Evolutionary conservation across 257 asterid species (phyloP), one percentile per base, ranked within the genome.

Genomic region (Vinca minor): DNA sequence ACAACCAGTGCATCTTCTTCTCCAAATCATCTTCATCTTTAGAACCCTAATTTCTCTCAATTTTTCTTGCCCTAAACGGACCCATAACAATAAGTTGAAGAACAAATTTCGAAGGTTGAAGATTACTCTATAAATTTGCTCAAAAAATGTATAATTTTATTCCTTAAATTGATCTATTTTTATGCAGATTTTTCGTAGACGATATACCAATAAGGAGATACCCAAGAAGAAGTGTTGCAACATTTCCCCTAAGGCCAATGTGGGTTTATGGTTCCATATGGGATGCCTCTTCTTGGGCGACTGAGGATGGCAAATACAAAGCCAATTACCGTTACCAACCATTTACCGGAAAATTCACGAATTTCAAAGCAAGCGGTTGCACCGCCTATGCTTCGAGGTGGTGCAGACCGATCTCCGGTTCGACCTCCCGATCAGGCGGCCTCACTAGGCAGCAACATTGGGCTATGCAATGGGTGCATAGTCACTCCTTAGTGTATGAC

Each of bases 231-330:
- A 85, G 86, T 66, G 85, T 29, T 0, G 70, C 66, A 20, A 90
- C 97, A 34, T 90, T 87, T 74, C 97, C 97, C 13, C 57, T 81
- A 8, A 81, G 97, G 63, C 97, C 97, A 70, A 90, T 90, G 97
- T 90, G 97, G 96, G 80, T 85, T 3, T 90, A 90, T 61, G 97
- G 97, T 11, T 90, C 97, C 2, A 87, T 87, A 69, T 90, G 97
- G 97, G 97, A 90, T 69, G 97, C 97, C 3, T 90, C 96, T 0
- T 76, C 96, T 0, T 90, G 97, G 97, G 97, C 97, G 0, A 90
- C 96, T 0, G 96, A 87, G 52, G 85, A 84, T 36, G 97, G 96
- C 1, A 90, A 87, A 49, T 90, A 87, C 73, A 82, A 81, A 68
- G 87, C 82, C 8, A 89, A 90, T 69, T 90, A 87, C 54, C 76